Conservation (phyloP, 768 basidiomycete species). For the Lactarius sp. region DNA sequence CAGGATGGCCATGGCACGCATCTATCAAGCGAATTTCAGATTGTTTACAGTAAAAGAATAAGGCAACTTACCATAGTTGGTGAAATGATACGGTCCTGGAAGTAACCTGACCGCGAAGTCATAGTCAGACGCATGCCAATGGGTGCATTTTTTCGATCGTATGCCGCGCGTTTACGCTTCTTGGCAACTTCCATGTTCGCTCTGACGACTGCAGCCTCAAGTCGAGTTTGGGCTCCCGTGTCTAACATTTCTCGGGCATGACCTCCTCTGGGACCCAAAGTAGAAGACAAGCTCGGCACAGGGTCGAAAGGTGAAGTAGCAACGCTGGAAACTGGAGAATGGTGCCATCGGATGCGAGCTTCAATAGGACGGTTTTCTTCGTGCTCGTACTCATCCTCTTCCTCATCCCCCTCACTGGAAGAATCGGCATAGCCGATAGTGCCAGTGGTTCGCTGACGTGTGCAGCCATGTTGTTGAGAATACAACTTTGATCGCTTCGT, state of each 20-base stretch:
- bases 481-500: constrained; percentile 22
- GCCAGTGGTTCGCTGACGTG: neutral
- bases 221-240: constrained; percentile 14
- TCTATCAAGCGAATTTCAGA: constrained; percentile 44
- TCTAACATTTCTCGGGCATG: constrained; percentile 6
- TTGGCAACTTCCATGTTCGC: constrained; percentile 24
- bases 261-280: neutral
- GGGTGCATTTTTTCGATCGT: constrained; percentile 36
- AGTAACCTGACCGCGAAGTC: constrained; percentile 91
- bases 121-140: constrained; percentile 89
- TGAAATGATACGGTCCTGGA: constrained; percentile 89
- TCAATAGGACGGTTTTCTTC: constrained; percentile 75
- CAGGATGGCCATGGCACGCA: constrained; percentile 98
- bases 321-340: constrained; percentile 6
- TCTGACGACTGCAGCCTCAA: constrained; percentile 18
- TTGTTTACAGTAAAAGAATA: constrained; percentile 4
- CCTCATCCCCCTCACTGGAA: constrained; percentile 36
- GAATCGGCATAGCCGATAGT: constrained; percentile 6
- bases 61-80: constrained; percentile 82
- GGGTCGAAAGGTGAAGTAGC: neutral
- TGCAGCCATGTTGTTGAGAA: constrained; percentile 5
- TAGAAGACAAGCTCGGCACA: neutral
- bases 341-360: constrained; percentile 50
- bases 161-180: constrained; percentile 22
- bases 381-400: constrained; percentile 23